Conservation (phyloP, 768 basidiomycete species). For the Pleurotus citrinopileatus region DNA sequence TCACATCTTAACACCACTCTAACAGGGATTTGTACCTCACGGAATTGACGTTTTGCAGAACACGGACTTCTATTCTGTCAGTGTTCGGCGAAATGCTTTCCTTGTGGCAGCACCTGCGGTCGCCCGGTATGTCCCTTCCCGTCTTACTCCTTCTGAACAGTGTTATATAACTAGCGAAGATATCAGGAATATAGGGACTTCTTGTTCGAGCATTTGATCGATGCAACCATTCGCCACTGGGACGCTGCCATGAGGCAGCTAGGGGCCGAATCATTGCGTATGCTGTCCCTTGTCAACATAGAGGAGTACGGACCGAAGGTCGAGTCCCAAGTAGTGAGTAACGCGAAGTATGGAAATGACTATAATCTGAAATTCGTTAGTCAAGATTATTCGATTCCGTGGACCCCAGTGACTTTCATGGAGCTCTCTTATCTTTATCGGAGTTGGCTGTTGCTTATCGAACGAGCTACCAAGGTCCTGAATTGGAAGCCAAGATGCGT, state of each 20-base stretch:
- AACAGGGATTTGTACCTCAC: conserved; percentile 83
- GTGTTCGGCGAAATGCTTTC: conserved; percentile 81
- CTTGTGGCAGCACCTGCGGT: conserved; percentile 83
- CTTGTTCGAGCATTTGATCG: conserved; percentile 70
- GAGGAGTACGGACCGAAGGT: conserved; percentile 46
- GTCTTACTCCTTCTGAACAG: conserved; percentile 3
- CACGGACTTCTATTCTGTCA: conserved; percentile 94
- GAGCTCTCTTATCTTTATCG: conserved; percentile 69
- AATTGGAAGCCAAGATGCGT: conserved; percentile 34
- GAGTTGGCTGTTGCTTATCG: conserved; percentile 68
- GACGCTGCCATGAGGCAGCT: conserved; percentile 76
- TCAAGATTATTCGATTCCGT: conserved; percentile 53
- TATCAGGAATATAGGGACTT: conserved; percentile 70
- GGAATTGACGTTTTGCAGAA: conserved; percentile 91
- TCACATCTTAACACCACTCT: conserved; percentile 8
- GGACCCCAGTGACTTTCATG: conserved; percentile 76
- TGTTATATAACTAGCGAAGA: conserved; percentile 36
- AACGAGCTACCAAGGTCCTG: conserved; percentile 24
- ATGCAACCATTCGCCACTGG: conserved; percentile 85
- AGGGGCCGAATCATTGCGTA: conserved; percentile 71
- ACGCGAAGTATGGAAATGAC: conserved; percentile 7
- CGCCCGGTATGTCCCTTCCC: conserved; percentile 60
- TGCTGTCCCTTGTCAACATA: conserved; percentile 64
- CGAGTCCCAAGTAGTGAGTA: conserved; percentile 50
- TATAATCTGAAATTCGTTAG: conserved; percentile 31